Evolutionary conservation across 805 yeast species (phyloP).

Genomic region (Hanseniaspora clermontiae): DNA sequence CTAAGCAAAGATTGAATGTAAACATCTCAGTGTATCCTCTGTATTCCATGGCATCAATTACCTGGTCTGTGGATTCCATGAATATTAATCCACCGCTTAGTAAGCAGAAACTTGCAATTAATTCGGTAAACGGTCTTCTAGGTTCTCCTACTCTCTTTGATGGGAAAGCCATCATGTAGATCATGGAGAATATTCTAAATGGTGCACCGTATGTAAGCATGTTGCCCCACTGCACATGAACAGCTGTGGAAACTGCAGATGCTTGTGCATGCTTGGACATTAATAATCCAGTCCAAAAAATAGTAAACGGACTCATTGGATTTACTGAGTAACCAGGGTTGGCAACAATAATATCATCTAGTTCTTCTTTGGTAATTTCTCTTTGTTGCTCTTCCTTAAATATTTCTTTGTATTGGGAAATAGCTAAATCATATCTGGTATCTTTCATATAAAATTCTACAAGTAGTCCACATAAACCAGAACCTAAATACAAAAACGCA

Average conservation of each 20-base stretch:
- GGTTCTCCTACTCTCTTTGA: conserved; percentile 20
- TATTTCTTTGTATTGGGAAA: conserved; percentile 21
- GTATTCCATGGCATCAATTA: conserved; percentile 67
- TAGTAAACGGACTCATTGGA: conserved; percentile 86
- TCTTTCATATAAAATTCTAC: conserved; percentile 52
- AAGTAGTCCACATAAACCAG: conserved; percentile 81
- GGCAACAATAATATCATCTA: conserved; percentile 25
- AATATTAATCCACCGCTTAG: conserved; percentile 83
- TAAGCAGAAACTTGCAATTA: conserved; percentile 64
- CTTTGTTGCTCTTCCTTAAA: conserved; percentile 5
- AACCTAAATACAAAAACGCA: conserved; percentile 83
- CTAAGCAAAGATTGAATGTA: conserved; percentile 75
- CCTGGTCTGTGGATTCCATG: conserved; percentile 83
- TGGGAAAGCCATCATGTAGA: conserved; percentile 32
- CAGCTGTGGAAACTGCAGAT: conserved; percentile 56
- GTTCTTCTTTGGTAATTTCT: conserved; percentile 5
- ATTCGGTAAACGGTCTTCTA: conserved; percentile 71
- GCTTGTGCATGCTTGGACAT: conserved; percentile 94
- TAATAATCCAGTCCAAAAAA: conserved; percentile 90
- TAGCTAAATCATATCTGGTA: conserved; percentile 44
- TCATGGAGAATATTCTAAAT: conserved; percentile 55
- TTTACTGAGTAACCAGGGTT: conserved; percentile 78
- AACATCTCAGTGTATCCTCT: conserved; percentile 82
- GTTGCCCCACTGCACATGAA: conserved; percentile 90
- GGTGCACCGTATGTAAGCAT: conserved; percentile 71